Evolutionary conservation across 2,329 filamentous ascomycete genomes (phyloP), one percentile per base, ranked within the genome.

Genomic region (Aspergillus pseudotamarii): DNA sequence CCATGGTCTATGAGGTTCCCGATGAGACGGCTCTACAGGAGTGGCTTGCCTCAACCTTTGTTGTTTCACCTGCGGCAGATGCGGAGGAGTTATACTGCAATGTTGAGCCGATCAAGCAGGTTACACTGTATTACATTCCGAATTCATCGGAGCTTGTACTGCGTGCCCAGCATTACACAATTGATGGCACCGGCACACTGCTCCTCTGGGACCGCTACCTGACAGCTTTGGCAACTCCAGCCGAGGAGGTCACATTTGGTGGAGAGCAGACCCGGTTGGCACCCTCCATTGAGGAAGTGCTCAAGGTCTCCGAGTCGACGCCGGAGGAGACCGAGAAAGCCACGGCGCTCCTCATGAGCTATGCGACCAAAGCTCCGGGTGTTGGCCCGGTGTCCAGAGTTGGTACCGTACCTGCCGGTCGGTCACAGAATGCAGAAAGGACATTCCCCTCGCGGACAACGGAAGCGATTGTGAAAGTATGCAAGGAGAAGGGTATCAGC

Each of bases 81-180:
- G 45, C 26, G 19, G 57, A 50, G 26, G 43, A 43, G 1, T 16
- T 58, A 16, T 19, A 12, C 12, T 16, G 38, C 34, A 36, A 30
- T 9, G 51, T 28, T 6, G 21, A 23, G 14, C 51, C 51, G 2
- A 58, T 64, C 32, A 11, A 32, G n/a, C 61, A 58, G 23, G 51
- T 58, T 16, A 61, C 58, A 6, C 53, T 64, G 30, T 64, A 64
- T 53, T 64, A 64, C 26, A 19, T 64, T 16, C 61, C 61, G 8
- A 26, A 53, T 19, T 23, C 58, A 36, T 36, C 61, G 16, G 19
- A 64, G 45, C 41, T 64, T n/a, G 58, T 64, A 16, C 14, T 61
- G 9, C 58, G 61, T 8, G 45, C 34, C 30, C 36, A 36, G 11
- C 61, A 64, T 57, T 57, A 41, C 41, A 30, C 46, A 21, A 58